A percentile compares a stretch with the other conserved stretches of the same genome.
Conservation (phyloP, 257 asterid species). For the Solanum lycopersicoides region DNA sequence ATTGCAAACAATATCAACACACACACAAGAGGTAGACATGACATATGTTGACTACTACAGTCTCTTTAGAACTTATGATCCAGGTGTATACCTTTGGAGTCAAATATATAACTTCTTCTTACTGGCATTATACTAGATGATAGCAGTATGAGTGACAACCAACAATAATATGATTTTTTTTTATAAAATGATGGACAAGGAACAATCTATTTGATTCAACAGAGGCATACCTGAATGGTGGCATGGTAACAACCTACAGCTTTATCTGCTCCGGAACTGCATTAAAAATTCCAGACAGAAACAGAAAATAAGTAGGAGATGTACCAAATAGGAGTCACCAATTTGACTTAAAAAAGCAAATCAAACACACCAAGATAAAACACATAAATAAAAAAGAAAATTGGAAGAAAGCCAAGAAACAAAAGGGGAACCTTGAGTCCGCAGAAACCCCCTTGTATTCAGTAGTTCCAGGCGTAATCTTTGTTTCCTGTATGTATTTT, state of each 20-base stretch:
- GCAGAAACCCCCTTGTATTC: slow-evolving; percentile 31
- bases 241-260: slow-evolving; percentile 77
- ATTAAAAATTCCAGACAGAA: neutral
- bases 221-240: slow-evolving; percentile 56
- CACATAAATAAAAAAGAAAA: neutral
- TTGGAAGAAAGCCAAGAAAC: neutral
- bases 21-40: neutral
- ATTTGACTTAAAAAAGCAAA: neutral
- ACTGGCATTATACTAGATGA: neutral
- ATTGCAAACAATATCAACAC: neutral
- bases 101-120: neutral
- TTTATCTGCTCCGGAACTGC: slow-evolving; percentile 55
- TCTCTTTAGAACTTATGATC: neutral
- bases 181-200: neutral
- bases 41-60: neutral
- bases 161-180: neutral
- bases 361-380: neutral
- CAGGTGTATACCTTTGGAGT: neutral
- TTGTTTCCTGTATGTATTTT: slow-evolving; percentile 32
- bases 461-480: slow-evolving; percentile 24
- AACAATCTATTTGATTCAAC: neutral
- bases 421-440: slow-evolving; percentile 34
- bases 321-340: neutral
- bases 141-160: neutral
- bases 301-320: neutral